Base-by-base conservation (phyloP, 2,329 filamentous ascomycete species). In the Diplodia seriata region DNA sequence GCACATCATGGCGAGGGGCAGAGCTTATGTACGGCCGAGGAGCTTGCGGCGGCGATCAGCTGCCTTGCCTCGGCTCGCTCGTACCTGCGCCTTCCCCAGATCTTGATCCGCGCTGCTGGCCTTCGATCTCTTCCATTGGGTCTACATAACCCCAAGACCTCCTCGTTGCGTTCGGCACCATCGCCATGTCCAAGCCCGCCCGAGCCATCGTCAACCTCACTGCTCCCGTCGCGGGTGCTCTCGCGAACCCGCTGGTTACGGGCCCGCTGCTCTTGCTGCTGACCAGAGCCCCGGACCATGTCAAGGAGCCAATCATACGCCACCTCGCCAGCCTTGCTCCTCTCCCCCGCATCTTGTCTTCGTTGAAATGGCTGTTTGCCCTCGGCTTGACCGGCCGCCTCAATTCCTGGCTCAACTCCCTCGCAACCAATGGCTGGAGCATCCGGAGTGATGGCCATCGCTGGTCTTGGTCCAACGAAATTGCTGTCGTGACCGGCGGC, bases 371-470 rank as follows among this genome's bases (percentile, higher is more conserved):
- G 72, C 70, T 77, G 20, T 69, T 79, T 20, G 73, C 71, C 1
- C 61, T 78, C 7, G 80, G 81, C 4, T 49, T 81, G 2, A 68
- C 73, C 57, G 71, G 70, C 70, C 71, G 68, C 0, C 64, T 73
- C 29, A 78, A 78, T 51, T 69, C 70, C 20, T 69, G 71, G 38
- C 70, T 79, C 5, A 79, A 77, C 38, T 69, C 71, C 8, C 64
- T 76, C 14, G 77, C 77, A 23, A 70, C 78, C 29, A 78, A 83
- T 74, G 76, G 78, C 54, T 82, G 79, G 73, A 75, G 77, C 14
- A 61, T 79, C 12, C 72, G 70, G 57, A 76, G 76, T 7, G 77
- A 76, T 69, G 73, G 76, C 57, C 71, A 72, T 12, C 36, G 51
- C 23, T 79, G 77, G 77, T 70, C 72, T 2, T 78, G 73, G 74